Percentiles rank a stretch among this genome's conserved stretches.
These are phyloP conservation scores for Sporothrix globosa DNA, from an alignment of 2,329 filamentous ascomycete species.

Conservation along the genomic window DNA sequence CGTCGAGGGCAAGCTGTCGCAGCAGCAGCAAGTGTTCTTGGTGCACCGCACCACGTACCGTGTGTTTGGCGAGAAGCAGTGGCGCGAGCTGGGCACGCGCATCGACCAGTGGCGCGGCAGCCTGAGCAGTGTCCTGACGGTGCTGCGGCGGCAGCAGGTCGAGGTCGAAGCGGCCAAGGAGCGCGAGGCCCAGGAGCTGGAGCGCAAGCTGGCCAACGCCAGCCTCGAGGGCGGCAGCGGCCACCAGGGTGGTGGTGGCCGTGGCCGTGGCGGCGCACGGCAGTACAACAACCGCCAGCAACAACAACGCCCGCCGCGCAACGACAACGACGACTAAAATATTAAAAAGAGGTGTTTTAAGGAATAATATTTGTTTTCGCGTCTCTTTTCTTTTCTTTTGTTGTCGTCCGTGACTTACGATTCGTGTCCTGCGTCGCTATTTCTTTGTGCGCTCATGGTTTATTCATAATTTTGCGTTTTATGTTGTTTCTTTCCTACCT, in stretches of 20 bases:
- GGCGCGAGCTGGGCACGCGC: slow-evolving; percentile 88
- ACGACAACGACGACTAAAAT: slow-evolving; percentile 58
- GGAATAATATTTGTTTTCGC: background rate
- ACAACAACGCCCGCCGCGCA: slow-evolving; percentile 49
- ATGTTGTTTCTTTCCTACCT: background rate
- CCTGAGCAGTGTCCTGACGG: slow-evolving; percentile 74
- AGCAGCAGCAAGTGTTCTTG: slow-evolving; percentile 89
- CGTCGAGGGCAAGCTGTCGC: slow-evolving; percentile 93
- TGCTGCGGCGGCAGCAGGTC: slow-evolving; percentile 79
- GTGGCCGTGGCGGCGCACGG: slow-evolving; percentile 26
- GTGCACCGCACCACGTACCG: slow-evolving; percentile 96
- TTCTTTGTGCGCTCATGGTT: background rate
- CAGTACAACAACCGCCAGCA: slow-evolving; percentile 31
- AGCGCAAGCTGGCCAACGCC: slow-evolving; percentile 57
- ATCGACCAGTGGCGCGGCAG: slow-evolving; percentile 90
- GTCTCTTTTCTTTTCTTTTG: background rate
- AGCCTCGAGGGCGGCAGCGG: slow-evolving; percentile 43
- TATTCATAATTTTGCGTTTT: slow-evolving; percentile 6
- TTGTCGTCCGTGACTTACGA: background rate
- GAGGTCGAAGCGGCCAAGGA: slow-evolving; percentile 77
- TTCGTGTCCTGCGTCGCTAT: background rate
- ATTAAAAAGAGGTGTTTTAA: slow-evolving; percentile 1
- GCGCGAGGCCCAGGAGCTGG: slow-evolving; percentile 71
- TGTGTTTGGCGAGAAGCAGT: slow-evolving; percentile 97
- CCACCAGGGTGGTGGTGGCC: slow-evolving; percentile 28